Evolutionary conservation across 106 monocot genomes (phyloP).

Genomic region (Dioscorea zingiberensis): DNA sequence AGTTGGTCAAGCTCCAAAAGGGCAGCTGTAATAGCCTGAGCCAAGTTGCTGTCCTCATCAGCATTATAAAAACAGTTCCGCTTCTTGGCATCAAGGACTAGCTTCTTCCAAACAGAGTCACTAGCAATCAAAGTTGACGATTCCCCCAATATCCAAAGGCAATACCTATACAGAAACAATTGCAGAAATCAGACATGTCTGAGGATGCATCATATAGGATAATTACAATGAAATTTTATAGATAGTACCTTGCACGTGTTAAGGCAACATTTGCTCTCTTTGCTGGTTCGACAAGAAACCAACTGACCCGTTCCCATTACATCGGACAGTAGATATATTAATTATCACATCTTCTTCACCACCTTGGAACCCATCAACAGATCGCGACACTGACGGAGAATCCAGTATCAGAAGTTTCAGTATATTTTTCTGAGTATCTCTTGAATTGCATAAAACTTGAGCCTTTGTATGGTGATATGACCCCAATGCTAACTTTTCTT

Average conservation of each 20-base stretch:
- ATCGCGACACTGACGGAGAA: slow-evolving; percentile 29
- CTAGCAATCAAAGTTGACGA: too few relatives aligned
- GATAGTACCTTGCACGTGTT: slow-evolving; percentile 32
- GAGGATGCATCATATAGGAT: too few relatives aligned
- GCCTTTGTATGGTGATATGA: slow-evolving; percentile 43
- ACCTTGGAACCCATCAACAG: slow-evolving; percentile 59
- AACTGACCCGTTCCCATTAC: slow-evolving; percentile 29
- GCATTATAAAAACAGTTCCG: too few relatives aligned
- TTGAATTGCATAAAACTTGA: slow-evolving; percentile 38
- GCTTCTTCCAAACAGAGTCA: too few relatives aligned
- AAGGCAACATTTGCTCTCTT: slow-evolving; percentile 43
- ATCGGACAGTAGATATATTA: slow-evolving; percentile 45
- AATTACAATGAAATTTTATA: too few relatives aligned
- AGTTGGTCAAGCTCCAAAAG: slow-evolving; percentile 11
- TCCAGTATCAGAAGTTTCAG: background rate
- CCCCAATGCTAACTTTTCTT: slow-evolving; percentile 28
- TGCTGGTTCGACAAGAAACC: slow-evolving; percentile 41
- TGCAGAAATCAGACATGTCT: too few relatives aligned
- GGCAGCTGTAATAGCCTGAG: slow-evolving; percentile 2
- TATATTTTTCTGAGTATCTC: slow-evolving; percentile 11
- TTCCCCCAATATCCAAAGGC: too few relatives aligned
- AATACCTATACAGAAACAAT: too few relatives aligned
- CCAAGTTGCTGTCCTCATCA: slow-evolving; percentile 1
- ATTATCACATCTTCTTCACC: slow-evolving; percentile 54
- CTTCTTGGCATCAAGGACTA: too few relatives aligned